phyloP scores from a whole-genome alignment of 1,139 yeast genomes.

The Scheffersomyces lignicola region DNA sequence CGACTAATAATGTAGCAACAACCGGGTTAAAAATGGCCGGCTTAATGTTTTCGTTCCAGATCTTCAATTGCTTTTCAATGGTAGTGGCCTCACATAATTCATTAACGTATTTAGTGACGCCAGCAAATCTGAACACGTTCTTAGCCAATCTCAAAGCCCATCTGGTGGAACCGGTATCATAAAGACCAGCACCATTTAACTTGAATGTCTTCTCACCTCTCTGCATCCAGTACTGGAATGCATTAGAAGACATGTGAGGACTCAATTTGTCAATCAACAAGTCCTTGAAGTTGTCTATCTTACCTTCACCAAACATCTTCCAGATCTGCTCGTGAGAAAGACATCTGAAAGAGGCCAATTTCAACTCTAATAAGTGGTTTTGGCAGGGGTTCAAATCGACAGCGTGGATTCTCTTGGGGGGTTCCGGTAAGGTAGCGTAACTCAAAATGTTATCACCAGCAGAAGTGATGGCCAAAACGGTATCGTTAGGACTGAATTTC shows the following conservation, averaged over 20 bases:
- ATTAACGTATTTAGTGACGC: conserved; percentile 52
- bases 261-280: conserved; percentile 55
- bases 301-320: conserved; percentile 77
- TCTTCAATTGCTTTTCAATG: conserved; percentile 57
- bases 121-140: conserved; percentile 57
- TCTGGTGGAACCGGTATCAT: conserved; percentile 79
- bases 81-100: conserved; percentile 59
- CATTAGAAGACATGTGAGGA: conserved; percentile 73
- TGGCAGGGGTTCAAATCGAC: conserved; percentile 85
- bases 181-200: conserved; percentile 55
- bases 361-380: conserved; percentile 75
- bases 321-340: conserved; percentile 63
- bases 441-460: conserved; percentile 82
- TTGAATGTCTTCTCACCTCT: conserved; percentile 60
- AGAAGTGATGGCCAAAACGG: conserved; percentile 79
- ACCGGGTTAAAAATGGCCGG: conserved; percentile 73
- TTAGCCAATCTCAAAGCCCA: conserved; percentile 78
- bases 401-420: conserved; percentile 79
- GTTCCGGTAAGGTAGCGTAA: conserved; percentile 67
- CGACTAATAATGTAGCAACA: conserved; percentile 65
- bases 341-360: conserved; percentile 66
- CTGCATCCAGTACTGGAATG: conserved; percentile 77
- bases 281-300: conserved; percentile 48
- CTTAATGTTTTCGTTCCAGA: conserved; percentile 63
- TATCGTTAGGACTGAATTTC: conserved; percentile 60